Evolutionary conservation across 2,329 filamentous ascomycete species (phyloP).

Genomic region (Botryotinia convoluta): DNA sequence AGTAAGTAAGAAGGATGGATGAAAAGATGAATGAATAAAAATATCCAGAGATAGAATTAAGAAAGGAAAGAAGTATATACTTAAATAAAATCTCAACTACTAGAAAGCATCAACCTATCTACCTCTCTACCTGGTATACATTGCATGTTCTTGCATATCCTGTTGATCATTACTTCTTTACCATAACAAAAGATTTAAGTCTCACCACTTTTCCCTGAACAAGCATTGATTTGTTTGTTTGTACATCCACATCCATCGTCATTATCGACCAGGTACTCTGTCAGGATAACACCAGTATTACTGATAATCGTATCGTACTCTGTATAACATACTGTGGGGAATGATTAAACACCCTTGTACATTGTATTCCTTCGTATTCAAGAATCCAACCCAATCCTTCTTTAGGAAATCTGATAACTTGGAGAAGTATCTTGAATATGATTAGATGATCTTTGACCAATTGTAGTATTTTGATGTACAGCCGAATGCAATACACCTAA

Average conservation of each 20-base stretch:
- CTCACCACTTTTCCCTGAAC: not conserved
- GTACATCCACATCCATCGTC: not conserved
- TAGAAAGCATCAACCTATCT: not conserved
- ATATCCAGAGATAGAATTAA: not conserved
- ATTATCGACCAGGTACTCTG: not conserved
- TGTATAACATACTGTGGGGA: slow-evolving; percentile 3
- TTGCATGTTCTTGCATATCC: not conserved
- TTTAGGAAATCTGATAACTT: not conserved
- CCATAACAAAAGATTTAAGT: not conserved
- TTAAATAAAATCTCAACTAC: too few species aligned
- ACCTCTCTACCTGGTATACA: not conserved
- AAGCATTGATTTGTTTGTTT: not conserved
- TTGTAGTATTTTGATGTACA: not conserved
- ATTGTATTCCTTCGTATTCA: slow-evolving; percentile 3
- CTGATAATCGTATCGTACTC: not conserved
- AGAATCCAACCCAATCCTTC: not conserved
- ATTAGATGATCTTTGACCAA: not conserved
- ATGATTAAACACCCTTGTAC: not conserved
- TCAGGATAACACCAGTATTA: not conserved
- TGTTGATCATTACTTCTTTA: slow-evolving; percentile 1
- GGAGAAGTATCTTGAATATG: not conserved
- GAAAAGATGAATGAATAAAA: not conserved
- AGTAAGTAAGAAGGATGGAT: not conserved
- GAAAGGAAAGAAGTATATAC: not conserved
- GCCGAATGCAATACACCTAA: not conserved